These are phyloP conservation scores for Rhizopogon vesiculosus DNA, from an alignment of 768 basidiomycete genomes.

Conservation along the genomic window DNA sequence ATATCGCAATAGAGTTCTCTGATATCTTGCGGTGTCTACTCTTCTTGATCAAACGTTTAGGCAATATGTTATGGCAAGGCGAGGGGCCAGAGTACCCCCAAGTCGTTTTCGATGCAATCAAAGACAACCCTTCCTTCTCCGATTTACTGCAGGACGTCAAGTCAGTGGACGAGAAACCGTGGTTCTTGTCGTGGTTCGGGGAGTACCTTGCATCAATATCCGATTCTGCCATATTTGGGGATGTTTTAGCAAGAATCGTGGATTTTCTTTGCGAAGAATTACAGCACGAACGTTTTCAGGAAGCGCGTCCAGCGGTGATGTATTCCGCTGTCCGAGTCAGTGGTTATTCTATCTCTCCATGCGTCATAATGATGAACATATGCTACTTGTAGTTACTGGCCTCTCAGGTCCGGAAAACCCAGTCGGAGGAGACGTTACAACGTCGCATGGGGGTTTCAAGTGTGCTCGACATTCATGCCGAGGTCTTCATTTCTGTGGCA, in stretches of 20 bases:
- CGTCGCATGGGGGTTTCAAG: constrained; percentile 27
- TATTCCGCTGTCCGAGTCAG: constrained; percentile 60
- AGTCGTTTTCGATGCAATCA: constrained; percentile 77
- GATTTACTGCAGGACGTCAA: constrained; percentile 36
- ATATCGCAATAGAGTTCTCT: constrained; percentile 45
- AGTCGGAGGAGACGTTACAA: constrained; percentile 18
- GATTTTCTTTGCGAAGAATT: constrained; percentile 77
- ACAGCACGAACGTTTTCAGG: constrained; percentile 70
- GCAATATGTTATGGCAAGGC: constrained; percentile 58
- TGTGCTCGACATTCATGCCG: constrained; percentile 48
- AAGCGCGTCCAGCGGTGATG: constrained; percentile 57
- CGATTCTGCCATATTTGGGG: constrained; percentile 44
- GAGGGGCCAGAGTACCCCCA: constrained; percentile 72
- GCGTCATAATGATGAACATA: constrained; percentile 5
- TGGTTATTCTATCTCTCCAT: constrained; percentile 5
- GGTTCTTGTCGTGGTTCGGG: constrained; percentile 61
- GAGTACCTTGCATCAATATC: constrained; percentile 58
- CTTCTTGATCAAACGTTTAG: constrained; percentile 55
- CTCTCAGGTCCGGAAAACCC: constrained; percentile 28
- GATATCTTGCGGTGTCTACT: constrained; percentile 56
- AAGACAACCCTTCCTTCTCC: constrained; percentile 63
- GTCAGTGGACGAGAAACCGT: constrained; percentile 31
- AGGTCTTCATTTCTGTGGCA: constrained; percentile 41
- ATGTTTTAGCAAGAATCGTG: constrained; percentile 66
- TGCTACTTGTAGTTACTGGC: constrained; percentile 25